Conservation (phyloP, 768 basidiomycete species). For the Omphalotus guepiniiformis region DNA sequence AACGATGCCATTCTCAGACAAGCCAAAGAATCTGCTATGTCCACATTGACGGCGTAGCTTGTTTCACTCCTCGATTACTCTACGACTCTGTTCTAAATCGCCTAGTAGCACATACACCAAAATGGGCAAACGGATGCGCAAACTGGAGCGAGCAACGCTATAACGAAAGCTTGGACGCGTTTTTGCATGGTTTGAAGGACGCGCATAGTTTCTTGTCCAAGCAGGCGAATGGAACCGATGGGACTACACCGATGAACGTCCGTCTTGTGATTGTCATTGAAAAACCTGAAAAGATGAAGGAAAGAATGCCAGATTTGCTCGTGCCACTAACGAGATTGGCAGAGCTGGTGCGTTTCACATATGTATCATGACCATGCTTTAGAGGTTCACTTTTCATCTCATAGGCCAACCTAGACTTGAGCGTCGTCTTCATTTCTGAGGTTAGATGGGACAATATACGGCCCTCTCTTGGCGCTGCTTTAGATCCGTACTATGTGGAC, state of each 20-base stretch:
- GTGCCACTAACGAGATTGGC: constrained; percentile 68
- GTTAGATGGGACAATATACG: constrained; percentile 69
- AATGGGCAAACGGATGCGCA: constrained; percentile 57
- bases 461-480: constrained; percentile 64
- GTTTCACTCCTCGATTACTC: constrained; percentile 57
- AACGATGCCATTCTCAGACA: no score
- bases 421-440: constrained; percentile 59
- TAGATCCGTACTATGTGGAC: constrained; percentile 68
- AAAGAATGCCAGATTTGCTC: constrained; percentile 57
- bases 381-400: constrained; percentile 6
- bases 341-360: constrained; percentile 52
- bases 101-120: constrained; percentile 49
- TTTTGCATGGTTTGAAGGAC: constrained; percentile 61
- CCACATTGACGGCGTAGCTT: constrained; percentile 51
- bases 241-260: constrained; percentile 14
- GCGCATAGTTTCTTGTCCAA: constrained; percentile 25
- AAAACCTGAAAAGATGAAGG: constrained; percentile 62
- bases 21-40: constrained; percentile 16
- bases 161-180: constrained; percentile 64
- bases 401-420: constrained; percentile 56
- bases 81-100: constrained; percentile 65
- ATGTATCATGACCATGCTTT: not conserved
- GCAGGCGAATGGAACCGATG: no score
- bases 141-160: constrained; percentile 44
- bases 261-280: constrained; percentile 63